phyloP scores from a whole-genome alignment of 1,284 basidiomycete species.

The Leccinum angustisporum region DNA sequence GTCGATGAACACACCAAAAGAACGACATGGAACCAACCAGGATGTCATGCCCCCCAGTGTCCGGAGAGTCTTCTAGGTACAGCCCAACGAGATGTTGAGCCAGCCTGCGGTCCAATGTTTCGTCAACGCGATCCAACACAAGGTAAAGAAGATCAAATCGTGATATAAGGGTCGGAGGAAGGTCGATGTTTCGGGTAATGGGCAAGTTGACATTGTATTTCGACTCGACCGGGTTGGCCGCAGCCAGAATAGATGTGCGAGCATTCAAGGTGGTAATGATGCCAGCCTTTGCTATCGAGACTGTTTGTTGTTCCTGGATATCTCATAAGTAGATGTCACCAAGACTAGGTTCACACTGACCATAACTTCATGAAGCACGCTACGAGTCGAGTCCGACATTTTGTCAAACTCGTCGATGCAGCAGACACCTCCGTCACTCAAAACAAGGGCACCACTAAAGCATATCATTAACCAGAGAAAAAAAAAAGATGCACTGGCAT shows the following conservation, averaged over 20 bases:
- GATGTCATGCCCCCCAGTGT: constrained; percentile 62
- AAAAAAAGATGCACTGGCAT: neutral
- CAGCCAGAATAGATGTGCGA: constrained; percentile 94
- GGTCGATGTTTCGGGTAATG: constrained; percentile 85
- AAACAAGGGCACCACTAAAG: constrained; percentile 88
- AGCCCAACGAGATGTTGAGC: constrained; percentile 93
- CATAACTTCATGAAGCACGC: constrained; percentile 99
- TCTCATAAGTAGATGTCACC: constrained; percentile 7
- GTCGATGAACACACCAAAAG: neutral
- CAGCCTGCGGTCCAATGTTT: constrained; percentile 83
- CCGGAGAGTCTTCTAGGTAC: constrained; percentile 89
- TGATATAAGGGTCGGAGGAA: constrained; percentile 96
- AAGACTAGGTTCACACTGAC: constrained; percentile 42
- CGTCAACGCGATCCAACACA: constrained; percentile 93
- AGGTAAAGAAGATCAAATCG: constrained; percentile 98
- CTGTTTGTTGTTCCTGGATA: constrained; percentile 93
- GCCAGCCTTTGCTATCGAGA: constrained; percentile 99
- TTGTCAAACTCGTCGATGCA: constrained; percentile 99
- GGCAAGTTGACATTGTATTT: constrained; percentile 91
- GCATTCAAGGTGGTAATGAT: constrained; percentile 99
- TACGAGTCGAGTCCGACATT: constrained; percentile 96
- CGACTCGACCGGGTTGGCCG: constrained; percentile 95
- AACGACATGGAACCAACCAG: constrained; percentile 53
- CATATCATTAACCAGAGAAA: constrained; percentile 4
- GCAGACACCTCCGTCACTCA: constrained; percentile 97